Base-by-base conservation (phyloP, 2,329 filamentous ascomycete species). In the Elsinoe australis region DNA sequence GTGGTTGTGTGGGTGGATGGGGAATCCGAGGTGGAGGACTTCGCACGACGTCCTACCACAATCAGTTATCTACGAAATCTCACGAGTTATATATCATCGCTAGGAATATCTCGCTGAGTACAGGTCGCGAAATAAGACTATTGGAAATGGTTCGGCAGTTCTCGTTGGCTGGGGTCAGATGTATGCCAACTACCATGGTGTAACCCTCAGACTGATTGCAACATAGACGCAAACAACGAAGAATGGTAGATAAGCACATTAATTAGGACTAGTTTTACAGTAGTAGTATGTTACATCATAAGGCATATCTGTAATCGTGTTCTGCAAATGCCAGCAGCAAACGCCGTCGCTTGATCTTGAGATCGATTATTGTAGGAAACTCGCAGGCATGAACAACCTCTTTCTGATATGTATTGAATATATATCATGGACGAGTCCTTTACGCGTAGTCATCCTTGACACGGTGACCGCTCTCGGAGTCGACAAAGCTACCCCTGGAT, bases 401-500 rank as follows among this genome's bases (percentile, higher is more conserved):
- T 35, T 36, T 26, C 45, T 47, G 53, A 47, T 12, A 94, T 95
- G 89, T 89, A 89, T 29, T 12, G 26, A 7, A 29, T 29, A 6
- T 7, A 29, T 29, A 32, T 44, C 24, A 19, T 32, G 24, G 39
- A 32, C 28, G 18, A 21, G 29, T 29, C 34, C 41, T 53, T 69
- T 70, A 80, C 36, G 74, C 71, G 60, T 85, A 86, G 52, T 85
- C 80, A 19, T 85, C 81, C 74, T 85, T 85, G 57, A 85, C 80
- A 9, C 80, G 72, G 48, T 73, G 73, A 54, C 79, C 69, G 55
- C 70, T 73, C 51, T 78, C 67, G 45, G 71, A 73, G 51, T 78
- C 76, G 50, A 76, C 71, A 52, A 74, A 74, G 56, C 71, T 74
- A 53, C 73, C 77, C 9, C 73, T 67, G 51, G 58, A 62, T 47